phyloP scores from a whole-genome alignment of 176 grass and related monocot genomes.

The Aegilops longissima region DNA sequence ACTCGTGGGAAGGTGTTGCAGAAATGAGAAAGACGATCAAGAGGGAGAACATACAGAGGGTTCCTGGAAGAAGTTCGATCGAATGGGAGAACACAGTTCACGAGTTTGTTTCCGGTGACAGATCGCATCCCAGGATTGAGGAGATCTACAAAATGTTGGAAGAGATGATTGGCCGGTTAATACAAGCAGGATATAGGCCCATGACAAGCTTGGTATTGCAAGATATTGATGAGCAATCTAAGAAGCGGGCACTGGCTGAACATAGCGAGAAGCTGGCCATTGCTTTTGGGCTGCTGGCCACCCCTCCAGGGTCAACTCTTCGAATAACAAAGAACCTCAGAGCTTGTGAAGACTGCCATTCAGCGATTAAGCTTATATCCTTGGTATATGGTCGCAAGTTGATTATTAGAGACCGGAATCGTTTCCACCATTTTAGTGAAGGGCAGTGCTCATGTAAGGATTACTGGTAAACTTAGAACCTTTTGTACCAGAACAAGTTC shows the following conservation, averaged over 20 bases:
- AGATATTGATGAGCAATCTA: constrained; percentile 55
- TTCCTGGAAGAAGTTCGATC: constrained; percentile 74
- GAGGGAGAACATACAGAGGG: constrained; percentile 46
- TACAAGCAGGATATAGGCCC: constrained; percentile 53
- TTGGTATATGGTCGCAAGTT: constrained; percentile 53
- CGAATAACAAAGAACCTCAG: constrained; percentile 76
- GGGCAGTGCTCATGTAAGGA: constrained; percentile 70
- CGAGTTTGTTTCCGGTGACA: constrained; percentile 56
- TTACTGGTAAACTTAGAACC: constrained; percentile 56
- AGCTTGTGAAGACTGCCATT: constrained; percentile 75
- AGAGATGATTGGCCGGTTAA: constrained; percentile 60
- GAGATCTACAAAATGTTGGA: constrained; percentile 60
- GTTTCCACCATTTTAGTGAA: constrained; percentile 67
- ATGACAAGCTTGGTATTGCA: constrained; percentile 67
- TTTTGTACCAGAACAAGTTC: neutral
- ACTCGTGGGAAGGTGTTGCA: constrained; percentile 59
- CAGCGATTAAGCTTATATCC: constrained; percentile 58
- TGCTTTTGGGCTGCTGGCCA: constrained; percentile 61
- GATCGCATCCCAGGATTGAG: constrained; percentile 47
- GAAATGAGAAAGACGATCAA: constrained; percentile 59
- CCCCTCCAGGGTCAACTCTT: constrained; percentile 52
- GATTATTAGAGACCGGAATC: constrained; percentile 62
- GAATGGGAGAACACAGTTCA: constrained; percentile 44
- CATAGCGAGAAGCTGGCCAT: constrained; percentile 77
- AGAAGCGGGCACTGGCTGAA: constrained; percentile 49